A percentile compares a stretch with the other conserved stretches of the same genome.
Conservation (phyloP, 495 filamentous ascomycete species). For the Glonium stellatum region DNA sequence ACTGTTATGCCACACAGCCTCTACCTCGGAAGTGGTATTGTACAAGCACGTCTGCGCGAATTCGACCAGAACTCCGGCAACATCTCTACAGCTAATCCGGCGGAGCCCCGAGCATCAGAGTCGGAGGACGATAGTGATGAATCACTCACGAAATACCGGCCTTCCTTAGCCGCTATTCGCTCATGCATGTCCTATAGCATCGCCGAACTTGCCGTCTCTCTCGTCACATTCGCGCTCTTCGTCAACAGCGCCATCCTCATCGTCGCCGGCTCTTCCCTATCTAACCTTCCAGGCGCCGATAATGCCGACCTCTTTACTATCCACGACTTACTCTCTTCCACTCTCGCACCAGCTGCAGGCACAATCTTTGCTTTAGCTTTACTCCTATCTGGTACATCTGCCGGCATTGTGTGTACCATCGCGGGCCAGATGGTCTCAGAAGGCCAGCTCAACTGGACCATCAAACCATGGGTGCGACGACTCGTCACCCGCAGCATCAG, state of each 20-base stretch:
- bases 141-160: slow-evolving; percentile 52
- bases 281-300: slow-evolving; percentile 46
- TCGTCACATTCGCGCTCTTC: slow-evolving; percentile 89
- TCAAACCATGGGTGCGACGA: slow-evolving; percentile 64
- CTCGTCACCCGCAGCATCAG: slow-evolving; percentile 65
- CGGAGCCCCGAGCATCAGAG: too few species aligned
- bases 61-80: slow-evolving; percentile 49
- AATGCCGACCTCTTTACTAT: slow-evolving; percentile 76
- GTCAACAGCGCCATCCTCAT: slow-evolving; percentile 90
- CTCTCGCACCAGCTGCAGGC: slow-evolving; percentile 64
- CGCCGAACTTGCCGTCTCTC: slow-evolving; percentile 57
- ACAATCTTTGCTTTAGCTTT: slow-evolving; percentile 72
- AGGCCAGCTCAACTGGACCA: slow-evolving; percentile 64
- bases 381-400: slow-evolving; percentile 67
- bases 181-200: slow-evolving; percentile 77
- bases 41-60: slow-evolving; percentile 72
- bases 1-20: slow-evolving; percentile 93
- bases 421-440: slow-evolving; percentile 79
- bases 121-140: slow-evolving; percentile 13
- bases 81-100: slow-evolving; percentile 7
- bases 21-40: slow-evolving; percentile 82
- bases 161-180: slow-evolving; percentile 68
- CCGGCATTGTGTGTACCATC: slow-evolving; percentile 78
- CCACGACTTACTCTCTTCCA: slow-evolving; percentile 61
- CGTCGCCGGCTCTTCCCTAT: slow-evolving; percentile 74